A percentile compares a stretch with the other conserved stretches of the same genome.
phyloP scores from a whole-genome alignment of 2,329 filamentous ascomycete genomes.

The Aotearoamyces nothofagi region DNA sequence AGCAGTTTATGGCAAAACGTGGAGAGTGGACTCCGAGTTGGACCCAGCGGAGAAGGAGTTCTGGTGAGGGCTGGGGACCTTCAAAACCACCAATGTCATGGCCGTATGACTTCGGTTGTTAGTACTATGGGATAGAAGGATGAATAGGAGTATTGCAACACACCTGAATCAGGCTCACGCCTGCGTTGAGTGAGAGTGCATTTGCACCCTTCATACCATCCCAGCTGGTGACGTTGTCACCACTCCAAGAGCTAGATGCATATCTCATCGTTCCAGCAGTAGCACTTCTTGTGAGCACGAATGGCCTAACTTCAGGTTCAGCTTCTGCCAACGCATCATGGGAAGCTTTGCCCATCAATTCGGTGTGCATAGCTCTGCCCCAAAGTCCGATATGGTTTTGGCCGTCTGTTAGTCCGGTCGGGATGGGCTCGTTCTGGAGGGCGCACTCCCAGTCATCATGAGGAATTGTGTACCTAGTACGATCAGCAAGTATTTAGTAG shows the following conservation, averaged over 20 bases:
- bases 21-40: slow-evolving; percentile 56
- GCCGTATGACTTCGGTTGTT: slow-evolving; percentile 38
- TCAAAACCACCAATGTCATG: slow-evolving; percentile 67
- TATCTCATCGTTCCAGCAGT: slow-evolving; percentile 58
- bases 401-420: slow-evolving; percentile 10
- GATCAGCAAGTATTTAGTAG: no score
- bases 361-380: slow-evolving; percentile 55
- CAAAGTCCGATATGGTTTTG: slow-evolving; percentile 46
- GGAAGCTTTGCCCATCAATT: slow-evolving; percentile 56
- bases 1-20: slow-evolving; percentile 65
- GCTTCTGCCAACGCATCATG: slow-evolving; percentile 48
- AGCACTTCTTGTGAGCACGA: slow-evolving; percentile 55
- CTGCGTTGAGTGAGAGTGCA: slow-evolving; percentile 51
- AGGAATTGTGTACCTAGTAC: slow-evolving; percentile 50
- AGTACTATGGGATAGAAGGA: slow-evolving; percentile 2
- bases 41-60: slow-evolving; percentile 58
- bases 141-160: slow-evolving; percentile 2
- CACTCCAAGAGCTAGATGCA: slow-evolving; percentile 58
- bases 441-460: slow-evolving; percentile 51
- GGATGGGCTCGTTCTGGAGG: slow-evolving; percentile 27
- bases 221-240: slow-evolving; percentile 64
- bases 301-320: slow-evolving; percentile 43
- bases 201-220: slow-evolving; percentile 58
- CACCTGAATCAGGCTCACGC: slow-evolving; percentile 49
- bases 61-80: slow-evolving; percentile 55